Evolutionary conservation across 306 rosid species (phyloP).

Genomic region (Hippophae tibetana): DNA sequence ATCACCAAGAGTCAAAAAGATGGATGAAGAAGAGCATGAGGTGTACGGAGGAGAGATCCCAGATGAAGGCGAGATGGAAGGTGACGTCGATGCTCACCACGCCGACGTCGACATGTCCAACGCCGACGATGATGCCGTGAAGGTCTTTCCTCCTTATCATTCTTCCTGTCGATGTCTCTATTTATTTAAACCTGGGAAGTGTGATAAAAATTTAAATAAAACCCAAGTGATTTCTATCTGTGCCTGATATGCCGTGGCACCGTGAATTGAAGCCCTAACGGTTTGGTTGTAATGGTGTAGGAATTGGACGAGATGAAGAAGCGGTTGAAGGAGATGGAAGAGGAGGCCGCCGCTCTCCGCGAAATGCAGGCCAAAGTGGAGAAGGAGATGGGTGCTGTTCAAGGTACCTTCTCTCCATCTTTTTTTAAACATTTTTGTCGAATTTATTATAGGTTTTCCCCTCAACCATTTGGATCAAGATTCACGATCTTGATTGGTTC

Average conservation of each 20-base stretch:
- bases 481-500: no score
- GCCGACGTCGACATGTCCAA: constrained; percentile 69
- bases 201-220: neutral
- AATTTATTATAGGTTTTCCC: neutral
- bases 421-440: neutral
- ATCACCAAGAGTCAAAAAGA: constrained; percentile 8
- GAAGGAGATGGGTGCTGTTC: constrained; percentile 88
- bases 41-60: constrained; percentile 97
- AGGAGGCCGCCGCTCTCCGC: constrained; percentile 92
- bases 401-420: constrained; percentile 34
- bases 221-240: neutral
- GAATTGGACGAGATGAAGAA: constrained; percentile 94
- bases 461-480: neutral
- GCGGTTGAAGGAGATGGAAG: constrained; percentile 90
- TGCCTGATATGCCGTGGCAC: neutral
- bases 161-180: no score
- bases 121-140: constrained; percentile 69
- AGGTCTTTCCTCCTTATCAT: constrained; percentile 26
- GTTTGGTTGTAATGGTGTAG: constrained; percentile 11
- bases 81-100: constrained; percentile 33
- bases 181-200: neutral
- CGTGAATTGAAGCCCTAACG: neutral
- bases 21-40: constrained; percentile 96
- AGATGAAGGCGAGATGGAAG: constrained; percentile 67
- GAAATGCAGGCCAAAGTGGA: constrained; percentile 98